Evolutionary conservation across 495 filamentous ascomycete genomes (phyloP), one percentile per base, ranked within the genome.

Genomic region (Aspergillus ostianus): DNA sequence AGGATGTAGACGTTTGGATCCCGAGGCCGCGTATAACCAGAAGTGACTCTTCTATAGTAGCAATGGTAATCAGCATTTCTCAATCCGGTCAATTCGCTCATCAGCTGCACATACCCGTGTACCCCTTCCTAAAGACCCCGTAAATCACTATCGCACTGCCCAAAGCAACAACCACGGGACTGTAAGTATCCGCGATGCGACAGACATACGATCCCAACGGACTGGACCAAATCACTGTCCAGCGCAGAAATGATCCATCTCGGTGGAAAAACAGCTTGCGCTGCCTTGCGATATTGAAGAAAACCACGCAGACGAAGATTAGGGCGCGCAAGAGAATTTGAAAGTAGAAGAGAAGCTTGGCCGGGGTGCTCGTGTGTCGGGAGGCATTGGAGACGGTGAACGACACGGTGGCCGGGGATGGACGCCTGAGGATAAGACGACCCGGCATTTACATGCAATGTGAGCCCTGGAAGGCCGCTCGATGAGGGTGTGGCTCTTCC

Each of bases 11-110:
- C 4, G 91, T 98, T 70, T 99, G 94, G 57, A 99, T 90, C 3
- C 94, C 94, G 17, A 99, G 81, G 18, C 92, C 89, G 45, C 92
- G 85, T 56, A 99, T 85, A 12, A 96, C 90, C 1, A 97, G 81
- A 7, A 99, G 83, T 1, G 88, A 90, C 77, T 98, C 94, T 70
- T 93, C 88, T 76, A 55, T 53, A 52, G 2, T 55, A 41, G 0
- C 66, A 65, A 0, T 65, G 64, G 21, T 64, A 52, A 64, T 67
- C 66, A 57, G 64, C 26, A 52, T 48, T n/a, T 17, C 12, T 0
- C 36, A 4, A 17, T 17, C 13, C 36, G 13, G 13, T 32, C 36
- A 63, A 36, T 10, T 32, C 10, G 30, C 27, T 2, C 0, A 27
- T 23, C 23, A 53, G 44, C 6, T 20, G 13, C 55, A 63, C 72